phyloP scores from a whole-genome alignment of 1,284 basidiomycete species.

The Lentinula novae-zelandiae region DNA sequence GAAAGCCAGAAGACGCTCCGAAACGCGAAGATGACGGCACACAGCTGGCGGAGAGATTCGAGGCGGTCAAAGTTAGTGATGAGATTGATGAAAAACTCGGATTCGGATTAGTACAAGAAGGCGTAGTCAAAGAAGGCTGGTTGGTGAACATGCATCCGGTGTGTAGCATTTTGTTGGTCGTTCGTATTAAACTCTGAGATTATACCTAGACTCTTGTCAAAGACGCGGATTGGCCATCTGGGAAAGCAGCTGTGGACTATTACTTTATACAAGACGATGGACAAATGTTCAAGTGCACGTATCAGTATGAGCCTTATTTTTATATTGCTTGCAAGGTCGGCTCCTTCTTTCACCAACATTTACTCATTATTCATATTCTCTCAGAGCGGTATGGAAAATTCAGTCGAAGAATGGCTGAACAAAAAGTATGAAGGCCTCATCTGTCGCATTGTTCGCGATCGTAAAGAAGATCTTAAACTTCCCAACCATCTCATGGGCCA shows the following conservation, averaged over 20 bases:
- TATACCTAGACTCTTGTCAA: conserved; percentile 72
- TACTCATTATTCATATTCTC: not conserved
- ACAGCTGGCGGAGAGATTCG: conserved; percentile 78
- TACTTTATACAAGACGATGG: conserved; percentile 99
- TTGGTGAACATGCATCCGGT: conserved; percentile 99
- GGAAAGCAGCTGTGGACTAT: conserved; percentile 90
- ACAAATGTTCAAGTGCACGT: conserved; percentile 92
- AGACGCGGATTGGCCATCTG: conserved; percentile 77
- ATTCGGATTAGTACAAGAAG: conserved; percentile 78
- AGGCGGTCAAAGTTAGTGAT: conserved; percentile 71
- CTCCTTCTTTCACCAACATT: conserved; percentile 6
- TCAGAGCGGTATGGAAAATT: conserved; percentile 83
- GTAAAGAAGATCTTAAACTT: conserved; percentile 92
- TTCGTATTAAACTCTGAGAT: not conserved
- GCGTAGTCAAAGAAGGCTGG: conserved; percentile 80
- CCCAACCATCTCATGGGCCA: conserved; percentile 97
- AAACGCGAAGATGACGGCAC: conserved; percentile 86
- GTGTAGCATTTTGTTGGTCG: conserved; percentile 29
- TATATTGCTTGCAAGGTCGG: conserved; percentile 85
- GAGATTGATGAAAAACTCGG: conserved; percentile 94
- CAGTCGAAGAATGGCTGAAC: conserved; percentile 94
- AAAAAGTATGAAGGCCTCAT: conserved; percentile 92
- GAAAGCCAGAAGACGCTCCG: conserved; percentile 45
- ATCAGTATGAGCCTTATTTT: conserved; percentile 95
- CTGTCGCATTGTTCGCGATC: conserved; percentile 72